phyloP scores from a whole-genome alignment of 768 basidiomycete genomes.

The Lentinula sp. region DNA sequence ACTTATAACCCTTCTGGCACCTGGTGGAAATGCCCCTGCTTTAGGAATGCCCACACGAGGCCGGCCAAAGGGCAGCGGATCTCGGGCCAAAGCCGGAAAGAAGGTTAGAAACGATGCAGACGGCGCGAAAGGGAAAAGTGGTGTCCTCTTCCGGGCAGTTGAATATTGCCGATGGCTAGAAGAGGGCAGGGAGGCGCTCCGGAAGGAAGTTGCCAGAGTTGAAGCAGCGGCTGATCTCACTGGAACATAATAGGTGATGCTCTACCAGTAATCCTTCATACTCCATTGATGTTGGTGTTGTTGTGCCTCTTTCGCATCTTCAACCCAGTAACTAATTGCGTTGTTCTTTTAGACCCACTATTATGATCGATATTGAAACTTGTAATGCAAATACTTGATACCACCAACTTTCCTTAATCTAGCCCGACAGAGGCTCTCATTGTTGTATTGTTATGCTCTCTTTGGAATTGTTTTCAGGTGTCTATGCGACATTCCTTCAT shows the following conservation, averaged over 20 bases:
- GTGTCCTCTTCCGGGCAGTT: slow-evolving; percentile 80
- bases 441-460: background rate
- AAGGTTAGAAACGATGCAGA: background rate
- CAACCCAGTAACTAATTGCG: background rate
- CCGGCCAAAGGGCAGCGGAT: slow-evolving; percentile 74
- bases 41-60: slow-evolving; percentile 75
- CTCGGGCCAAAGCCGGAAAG: slow-evolving; percentile 8
- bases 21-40: slow-evolving; percentile 50
- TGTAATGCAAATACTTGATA: background rate
- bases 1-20: slow-evolving; percentile 73
- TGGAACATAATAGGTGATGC: background rate
- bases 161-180: slow-evolving; percentile 85
- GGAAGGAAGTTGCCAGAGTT: slow-evolving; percentile 58
- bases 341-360: background rate
- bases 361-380: background rate
- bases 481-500: background rate
- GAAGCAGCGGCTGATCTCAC: slow-evolving; percentile 33
- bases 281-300: background rate
- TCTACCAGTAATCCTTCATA: background rate
- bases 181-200: slow-evolving; percentile 67
- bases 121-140: slow-evolving; percentile 75
- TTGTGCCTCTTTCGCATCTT: background rate
- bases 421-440: background rate
- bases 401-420: background rate
- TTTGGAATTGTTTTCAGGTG: background rate